Evolutionary conservation across 2,329 filamentous ascomycete species (phyloP).

Genomic region (Endothia cerciana): DNA sequence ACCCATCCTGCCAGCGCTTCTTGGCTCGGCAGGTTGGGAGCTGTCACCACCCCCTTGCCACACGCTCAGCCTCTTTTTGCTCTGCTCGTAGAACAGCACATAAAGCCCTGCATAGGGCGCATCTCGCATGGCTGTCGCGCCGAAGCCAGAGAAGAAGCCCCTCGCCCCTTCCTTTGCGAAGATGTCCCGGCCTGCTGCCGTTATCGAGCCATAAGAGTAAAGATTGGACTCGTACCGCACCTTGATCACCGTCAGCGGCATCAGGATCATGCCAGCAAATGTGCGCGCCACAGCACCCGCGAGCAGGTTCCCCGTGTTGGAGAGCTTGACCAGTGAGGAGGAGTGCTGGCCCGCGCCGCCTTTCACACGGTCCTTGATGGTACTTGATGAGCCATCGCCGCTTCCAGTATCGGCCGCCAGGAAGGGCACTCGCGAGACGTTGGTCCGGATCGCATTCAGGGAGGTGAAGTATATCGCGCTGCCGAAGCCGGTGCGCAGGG

Average conservation of each 20-base stretch:
- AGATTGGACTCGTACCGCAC: slow-evolving; percentile 91
- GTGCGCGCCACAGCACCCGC: slow-evolving; percentile 85
- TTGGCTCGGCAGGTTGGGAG: slow-evolving; percentile 14
- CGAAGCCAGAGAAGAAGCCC: slow-evolving; percentile 92
- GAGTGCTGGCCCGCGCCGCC: slow-evolving; percentile 56
- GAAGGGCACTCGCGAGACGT: slow-evolving; percentile 53
- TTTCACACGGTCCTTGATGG: slow-evolving; percentile 46
- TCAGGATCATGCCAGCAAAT: slow-evolving; percentile 86
- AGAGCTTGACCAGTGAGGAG: slow-evolving; percentile 79
- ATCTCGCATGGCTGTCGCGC: slow-evolving; percentile 89
- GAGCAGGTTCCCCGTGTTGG: slow-evolving; percentile 80
- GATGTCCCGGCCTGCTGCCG: slow-evolving; percentile 75
- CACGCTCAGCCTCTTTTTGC: slow-evolving; percentile 65
- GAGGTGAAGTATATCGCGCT: slow-evolving; percentile 93
- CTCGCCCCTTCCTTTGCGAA: slow-evolving; percentile 70
- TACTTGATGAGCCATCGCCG: slow-evolving; percentile 28
- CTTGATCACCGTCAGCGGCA: slow-evolving; percentile 96
- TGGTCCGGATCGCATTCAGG: slow-evolving; percentile 80
- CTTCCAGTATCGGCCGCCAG: slow-evolving; percentile 38
- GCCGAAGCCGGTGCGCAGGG: slow-evolving; percentile 90
- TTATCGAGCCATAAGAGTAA: slow-evolving; percentile 80
- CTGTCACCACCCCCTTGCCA: slow-evolving; percentile 29
- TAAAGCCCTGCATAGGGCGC: slow-evolving; percentile 97
- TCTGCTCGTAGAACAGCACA: slow-evolving; percentile 88
- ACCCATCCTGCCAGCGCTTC: slow-evolving; percentile 36